These are phyloP conservation scores for Lentinula sp. DNA, from an alignment of 768 basidiomycete species.

Conservation along the genomic window DNA sequence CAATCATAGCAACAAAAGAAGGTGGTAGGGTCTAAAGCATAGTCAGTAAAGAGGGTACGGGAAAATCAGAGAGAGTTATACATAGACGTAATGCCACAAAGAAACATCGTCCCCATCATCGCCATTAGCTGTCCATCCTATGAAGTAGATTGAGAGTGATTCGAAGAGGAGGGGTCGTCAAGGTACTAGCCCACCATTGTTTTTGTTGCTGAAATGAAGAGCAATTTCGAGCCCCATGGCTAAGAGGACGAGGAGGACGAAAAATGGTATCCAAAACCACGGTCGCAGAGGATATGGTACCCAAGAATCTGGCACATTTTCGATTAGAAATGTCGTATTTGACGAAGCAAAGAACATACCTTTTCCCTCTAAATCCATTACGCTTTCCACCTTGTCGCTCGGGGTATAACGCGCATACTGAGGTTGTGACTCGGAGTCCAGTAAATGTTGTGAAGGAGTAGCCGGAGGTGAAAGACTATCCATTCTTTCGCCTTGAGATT, in stretches of 20 bases:
- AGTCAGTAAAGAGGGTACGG: neutral
- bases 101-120: conserved; percentile 24
- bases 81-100: conserved; percentile 49
- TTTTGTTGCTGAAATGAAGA: conserved; percentile 19
- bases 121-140: conserved; percentile 39
- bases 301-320: conserved; percentile 9
- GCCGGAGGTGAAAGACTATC: conserved; percentile 6
- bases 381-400: neutral
- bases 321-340: neutral
- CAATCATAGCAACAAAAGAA: conserved; percentile 40
- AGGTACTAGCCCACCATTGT: conserved; percentile 15
- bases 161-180: conserved; percentile 2
- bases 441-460: conserved; percentile 5
- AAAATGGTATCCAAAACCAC: conserved; percentile 22
- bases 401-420: conserved; percentile 5
- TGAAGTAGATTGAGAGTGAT: neutral
- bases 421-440: conserved; percentile 1
- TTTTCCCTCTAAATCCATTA: neutral
- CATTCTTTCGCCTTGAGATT: neutral
- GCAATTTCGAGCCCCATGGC: conserved; percentile 26
- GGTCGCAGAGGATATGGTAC: conserved; percentile 19
- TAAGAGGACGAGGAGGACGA: conserved; percentile 16
- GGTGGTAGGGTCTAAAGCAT: conserved; percentile 44
- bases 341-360: neutral
- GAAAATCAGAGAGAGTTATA: conserved; percentile 18